Evolutionary conservation across 495 filamentous ascomycete genomes (phyloP).

Genomic region (Penicillium ochrochloron): DNA sequence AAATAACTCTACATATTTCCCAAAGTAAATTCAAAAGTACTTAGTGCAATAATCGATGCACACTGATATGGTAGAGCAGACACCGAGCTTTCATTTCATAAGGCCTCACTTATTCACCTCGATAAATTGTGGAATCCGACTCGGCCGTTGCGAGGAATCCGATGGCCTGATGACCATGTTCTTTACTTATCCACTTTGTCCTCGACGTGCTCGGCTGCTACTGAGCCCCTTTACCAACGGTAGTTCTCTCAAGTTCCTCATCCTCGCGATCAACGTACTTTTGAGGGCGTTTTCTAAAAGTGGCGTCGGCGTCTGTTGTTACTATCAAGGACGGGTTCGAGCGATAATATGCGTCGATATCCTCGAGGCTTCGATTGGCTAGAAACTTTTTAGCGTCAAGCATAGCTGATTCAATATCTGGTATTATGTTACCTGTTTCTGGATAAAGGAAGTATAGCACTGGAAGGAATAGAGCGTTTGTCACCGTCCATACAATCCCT

Average conservation of each 20-base stretch:
- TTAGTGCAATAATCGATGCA: too few species aligned
- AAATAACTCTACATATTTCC: too few species aligned
- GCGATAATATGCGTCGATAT: neutral
- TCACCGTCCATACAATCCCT: neutral
- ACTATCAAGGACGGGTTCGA: neutral
- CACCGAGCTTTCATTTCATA: too few species aligned
- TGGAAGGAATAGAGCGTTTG: neutral
- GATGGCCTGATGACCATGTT: neutral
- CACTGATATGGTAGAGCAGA: too few species aligned
- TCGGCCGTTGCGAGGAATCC: too few species aligned
- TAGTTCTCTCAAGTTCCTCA: slow-evolving; percentile 9
- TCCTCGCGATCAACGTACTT: neutral
- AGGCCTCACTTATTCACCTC: too few species aligned
- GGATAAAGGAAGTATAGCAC: neutral
- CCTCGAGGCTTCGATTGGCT: neutral
- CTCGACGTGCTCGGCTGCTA: neutral
- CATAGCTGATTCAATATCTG: neutral
- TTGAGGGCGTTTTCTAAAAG: neutral
- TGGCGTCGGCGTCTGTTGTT: neutral
- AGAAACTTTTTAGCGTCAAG: neutral
- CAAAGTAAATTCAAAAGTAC: too few species aligned
- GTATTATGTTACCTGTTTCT: neutral
- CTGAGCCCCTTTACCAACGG: neutral
- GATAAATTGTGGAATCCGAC: too few species aligned
- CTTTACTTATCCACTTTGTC: neutral